Evolutionary conservation across 352 stramenopile species (phyloP), one percentile per base, ranked within the genome.

Genomic region (Phytophthora podocarpi): DNA sequence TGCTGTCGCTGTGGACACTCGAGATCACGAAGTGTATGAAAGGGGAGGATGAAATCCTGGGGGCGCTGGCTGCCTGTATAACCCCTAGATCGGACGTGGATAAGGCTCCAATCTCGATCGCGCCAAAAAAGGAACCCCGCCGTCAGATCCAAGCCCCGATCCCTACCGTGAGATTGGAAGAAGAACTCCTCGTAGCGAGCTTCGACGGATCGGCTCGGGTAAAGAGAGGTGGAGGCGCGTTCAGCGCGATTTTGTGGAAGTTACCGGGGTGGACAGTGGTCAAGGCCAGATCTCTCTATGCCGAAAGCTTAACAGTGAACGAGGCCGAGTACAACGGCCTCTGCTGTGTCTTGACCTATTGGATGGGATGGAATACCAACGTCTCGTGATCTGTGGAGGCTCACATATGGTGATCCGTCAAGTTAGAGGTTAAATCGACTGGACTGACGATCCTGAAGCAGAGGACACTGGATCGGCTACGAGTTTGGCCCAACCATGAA

Each of bases 171-270:
- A 24, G 21, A 30, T 15, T 4, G 7, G 45, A 41, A 2, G 30
- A 52, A 28, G 11, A 27, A 0, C 18, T 52, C 3, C 3, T 41
- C 1, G 45, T 52, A 2, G 27, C 16, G 6, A 52, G 45, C 16
- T 52, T 52, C 16, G 45, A 52, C 27, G 45, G 16, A 52, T 52
- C 45, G n/a, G 45, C 45, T 4, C 9, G 27, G 2, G 12, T 41
- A 10, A 52, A 52, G n/a, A 16, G 12, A 18, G n/a, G 24, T 12
- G 28, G 18, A 2, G 45, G 30, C 2, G 30, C 28, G 4, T 41
- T 41, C 15, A 52, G 45, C 4, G 45, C 27, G 16, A 28, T 51
- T 0, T 15, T 51, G 20, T 51, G 27, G 26, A 39, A 20, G 10
- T 16, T 47, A 30, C 40, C 23, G 2, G 8, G 32, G 20, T 32